phyloP scores from a whole-genome alignment of 306 rosid genomes.

The Vigna unguiculata region DNA sequence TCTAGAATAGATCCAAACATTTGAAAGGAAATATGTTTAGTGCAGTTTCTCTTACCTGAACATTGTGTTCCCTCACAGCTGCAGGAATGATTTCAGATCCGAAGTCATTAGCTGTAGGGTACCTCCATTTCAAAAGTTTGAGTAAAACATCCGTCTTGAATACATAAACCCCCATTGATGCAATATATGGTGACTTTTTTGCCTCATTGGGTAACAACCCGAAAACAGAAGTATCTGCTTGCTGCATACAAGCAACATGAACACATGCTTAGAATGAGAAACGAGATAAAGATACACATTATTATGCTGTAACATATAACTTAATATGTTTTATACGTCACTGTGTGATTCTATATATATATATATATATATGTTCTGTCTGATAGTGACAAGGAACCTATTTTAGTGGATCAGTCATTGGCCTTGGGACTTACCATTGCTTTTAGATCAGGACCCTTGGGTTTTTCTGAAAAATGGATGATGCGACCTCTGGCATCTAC shows the following conservation, averaged over 20 bases:
- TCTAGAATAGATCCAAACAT: conserved; percentile 21
- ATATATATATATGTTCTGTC: neutral
- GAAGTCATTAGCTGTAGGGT: conserved; percentile 87
- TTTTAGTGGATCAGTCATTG: neutral
- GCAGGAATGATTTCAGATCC: conserved; percentile 98
- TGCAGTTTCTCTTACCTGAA: conserved; percentile 67
- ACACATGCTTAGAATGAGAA: neutral
- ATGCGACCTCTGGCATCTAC: conserved; percentile 73
- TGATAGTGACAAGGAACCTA: conserved; percentile 20
- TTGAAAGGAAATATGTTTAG: conserved; percentile 5
- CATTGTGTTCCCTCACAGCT: conserved; percentile 72
- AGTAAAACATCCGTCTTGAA: conserved; percentile 82
- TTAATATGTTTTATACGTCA: conserved; percentile 27
- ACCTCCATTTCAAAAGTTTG: conserved; percentile 83
- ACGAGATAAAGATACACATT: neutral
- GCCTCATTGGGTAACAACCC: conserved; percentile 79
- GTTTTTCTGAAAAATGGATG: conserved; percentile 78
- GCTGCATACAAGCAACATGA: conserved; percentile 64
- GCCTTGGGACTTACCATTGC: conserved; percentile 68
- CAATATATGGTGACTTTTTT: conserved; percentile 70
- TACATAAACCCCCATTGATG: conserved; percentile 92
- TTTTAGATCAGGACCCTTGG: conserved; percentile 70
- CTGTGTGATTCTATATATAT: neutral
- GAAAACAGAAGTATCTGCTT: conserved; percentile 70
- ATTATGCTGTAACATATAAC: conserved; percentile 16